These are phyloP conservation scores for Spirogloea muscicola DNA, from an alignment of 139 green algal genomes.

Conservation along the genomic window DNA sequence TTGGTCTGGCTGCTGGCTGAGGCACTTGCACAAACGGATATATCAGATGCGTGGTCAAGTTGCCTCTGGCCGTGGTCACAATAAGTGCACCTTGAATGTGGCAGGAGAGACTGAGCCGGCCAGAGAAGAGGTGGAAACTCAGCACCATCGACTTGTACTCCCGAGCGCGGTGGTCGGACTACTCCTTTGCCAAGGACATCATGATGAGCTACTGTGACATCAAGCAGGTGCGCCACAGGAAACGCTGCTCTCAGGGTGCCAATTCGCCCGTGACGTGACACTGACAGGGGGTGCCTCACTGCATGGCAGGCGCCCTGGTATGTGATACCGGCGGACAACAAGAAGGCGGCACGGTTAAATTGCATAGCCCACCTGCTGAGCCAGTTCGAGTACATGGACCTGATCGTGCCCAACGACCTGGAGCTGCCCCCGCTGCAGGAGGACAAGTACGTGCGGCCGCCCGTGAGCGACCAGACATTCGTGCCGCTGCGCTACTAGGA, in stretches of 20 bases:
- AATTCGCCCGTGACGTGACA: no score
- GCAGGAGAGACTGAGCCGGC: constrained; percentile 13
- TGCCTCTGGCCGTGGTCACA: no score
- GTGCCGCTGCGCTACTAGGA: no score
- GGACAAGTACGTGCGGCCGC: constrained; percentile 31
- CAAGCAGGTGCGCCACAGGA: constrained; percentile 14
- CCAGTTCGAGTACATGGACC: constrained; percentile 34
- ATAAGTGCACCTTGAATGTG: no score
- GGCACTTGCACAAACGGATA: no score
- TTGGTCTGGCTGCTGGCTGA: no score
- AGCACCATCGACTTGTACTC: constrained; percentile 39
- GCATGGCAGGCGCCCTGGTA: constrained; percentile 40
- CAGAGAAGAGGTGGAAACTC: constrained; percentile 53
- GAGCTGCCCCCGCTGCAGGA: constrained; percentile 29
- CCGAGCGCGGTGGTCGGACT: constrained; percentile 40
- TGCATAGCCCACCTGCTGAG: constrained; percentile 44
- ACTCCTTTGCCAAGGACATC: constrained; percentile 47
- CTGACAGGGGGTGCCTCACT: no score
- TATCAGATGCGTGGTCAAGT: no score
- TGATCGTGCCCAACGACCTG: constrained; percentile 37
- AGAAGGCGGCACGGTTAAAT: constrained; percentile 51
- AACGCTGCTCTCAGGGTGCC: no score
- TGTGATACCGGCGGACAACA: constrained; percentile 49
- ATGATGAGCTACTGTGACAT: constrained; percentile 43
- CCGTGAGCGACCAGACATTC: constrained; percentile 29